phyloP scores from a whole-genome alignment of 2,329 filamentous ascomycete genomes.

The Leptographium procerum region DNA sequence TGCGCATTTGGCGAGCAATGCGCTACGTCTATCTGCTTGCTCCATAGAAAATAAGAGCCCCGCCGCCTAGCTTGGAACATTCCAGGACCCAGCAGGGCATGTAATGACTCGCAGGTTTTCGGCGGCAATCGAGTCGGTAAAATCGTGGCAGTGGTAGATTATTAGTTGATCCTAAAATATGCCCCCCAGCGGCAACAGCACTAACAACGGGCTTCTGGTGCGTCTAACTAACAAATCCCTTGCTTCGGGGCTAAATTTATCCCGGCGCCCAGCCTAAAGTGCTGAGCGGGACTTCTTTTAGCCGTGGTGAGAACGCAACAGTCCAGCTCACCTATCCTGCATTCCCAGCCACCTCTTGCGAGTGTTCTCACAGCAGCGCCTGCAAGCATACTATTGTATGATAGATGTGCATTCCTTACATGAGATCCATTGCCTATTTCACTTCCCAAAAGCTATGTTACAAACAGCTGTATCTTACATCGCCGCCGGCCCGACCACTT shows the following conservation, averaged over 20 bases:
- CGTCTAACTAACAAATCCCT: not conserved
- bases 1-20: too few relatives aligned
- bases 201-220: too few relatives aligned
- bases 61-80: not conserved
- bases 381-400: too few relatives aligned
- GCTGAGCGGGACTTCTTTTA: not conserved
- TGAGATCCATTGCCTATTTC: not conserved
- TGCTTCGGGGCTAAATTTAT: conserved; percentile 8
- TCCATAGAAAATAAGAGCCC: too few relatives aligned
- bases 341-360: not conserved
- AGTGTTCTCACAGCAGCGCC: too few relatives aligned
- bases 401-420: not conserved
- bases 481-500: not conserved
- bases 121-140: conserved; percentile 9
- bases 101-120: not conserved
- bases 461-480: not conserved
- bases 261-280: not conserved
- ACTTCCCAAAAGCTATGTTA: not conserved
- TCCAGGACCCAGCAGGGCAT: too few relatives aligned
- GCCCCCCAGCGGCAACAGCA: not conserved
- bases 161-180: conserved; percentile 2
- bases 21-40: not conserved
- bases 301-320: not conserved
- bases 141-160: not conserved
- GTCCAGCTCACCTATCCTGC: too few relatives aligned